Base-by-base conservation (phyloP, 441 rosid species). In the Viola pubescens region DNA sequence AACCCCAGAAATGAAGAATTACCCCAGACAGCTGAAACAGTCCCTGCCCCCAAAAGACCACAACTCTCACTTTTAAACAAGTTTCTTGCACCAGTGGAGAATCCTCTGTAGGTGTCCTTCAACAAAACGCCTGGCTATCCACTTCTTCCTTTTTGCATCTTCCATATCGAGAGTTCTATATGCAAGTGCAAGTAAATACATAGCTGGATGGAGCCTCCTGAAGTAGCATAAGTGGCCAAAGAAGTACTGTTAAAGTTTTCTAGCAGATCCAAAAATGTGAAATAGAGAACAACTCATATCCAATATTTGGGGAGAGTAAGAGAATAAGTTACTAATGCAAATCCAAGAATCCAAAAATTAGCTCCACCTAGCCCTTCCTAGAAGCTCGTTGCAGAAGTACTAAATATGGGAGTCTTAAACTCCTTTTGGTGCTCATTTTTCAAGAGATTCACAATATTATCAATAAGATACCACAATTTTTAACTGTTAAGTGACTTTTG, bases 181-280 rank as follows among this genome's bases (percentile, higher is more conserved):
- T n/a, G 96, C 98, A 61, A 89, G 81, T 55, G 91, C 82, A 70
- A 89, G 73, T 71, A 92, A 76, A 79, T 92, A 89, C 71, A 89
- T 74, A 10, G 94, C 90, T 9, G 98, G 97, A 73, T 92, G 97
- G 56, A 92, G 94, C 74, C 96, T 89, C 86, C 97, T 92, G 85
- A 60, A 71, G 75, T 53, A 55, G 48, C 6, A 63, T 11, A 64
- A 62, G 38, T 51, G 52, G 62, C 51, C 58, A 47, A 44, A 41
- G 8, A 11, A 16, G 10, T 45, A 3, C 42, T 5, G 34, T 37
- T 11, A 45, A 57, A 19, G 58, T 9, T 14, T 51, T 9, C 54
- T 12, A 37, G 13, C 16, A 4, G 43, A 43, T 61, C 26, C 60
- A 58, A 46, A 46, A 4, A 7, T 46, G n/a, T 46, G 11, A 6